These are phyloP conservation scores for Amanita molliuscula DNA, from an alignment of 768 basidiomycete genomes.

Conservation along the genomic window DNA sequence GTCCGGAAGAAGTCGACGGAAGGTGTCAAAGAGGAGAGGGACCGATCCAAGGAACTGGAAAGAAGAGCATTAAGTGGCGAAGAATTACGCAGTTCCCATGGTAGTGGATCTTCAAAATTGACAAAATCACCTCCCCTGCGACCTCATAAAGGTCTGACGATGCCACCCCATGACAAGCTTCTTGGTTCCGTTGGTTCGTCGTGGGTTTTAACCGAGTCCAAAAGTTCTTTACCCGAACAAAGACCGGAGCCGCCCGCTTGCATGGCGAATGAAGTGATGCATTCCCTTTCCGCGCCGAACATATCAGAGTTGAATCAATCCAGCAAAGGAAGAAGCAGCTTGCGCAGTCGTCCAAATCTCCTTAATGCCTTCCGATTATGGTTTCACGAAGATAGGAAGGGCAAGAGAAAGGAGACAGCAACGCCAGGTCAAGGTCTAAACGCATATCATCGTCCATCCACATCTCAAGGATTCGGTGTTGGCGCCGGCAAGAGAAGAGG, in stretches of 20 bases:
- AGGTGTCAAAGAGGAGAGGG: conserved; percentile 50
- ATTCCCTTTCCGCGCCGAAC: conserved; percentile 36
- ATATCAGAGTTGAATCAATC: conserved; percentile 16
- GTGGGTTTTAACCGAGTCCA: conserved; percentile 54
- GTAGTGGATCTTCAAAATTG: conserved; percentile 46
- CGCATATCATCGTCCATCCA: conserved; percentile 13
- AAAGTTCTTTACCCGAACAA: conserved; percentile 25
- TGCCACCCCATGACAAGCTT: conserved; percentile 37
- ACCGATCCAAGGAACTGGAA: conserved; percentile 33
- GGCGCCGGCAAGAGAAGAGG: conserved; percentile 40
- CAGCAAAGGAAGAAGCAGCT: conserved; percentile 10
- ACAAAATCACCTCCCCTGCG: conserved; percentile 63
- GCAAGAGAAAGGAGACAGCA: conserved; percentile 60
- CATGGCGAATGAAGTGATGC: conserved; percentile 40
- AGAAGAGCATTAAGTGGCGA: conserved; percentile 32
- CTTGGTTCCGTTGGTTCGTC: conserved; percentile 47
- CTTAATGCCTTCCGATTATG: conserved; percentile 80
- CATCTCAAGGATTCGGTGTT: neutral
- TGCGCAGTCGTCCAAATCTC: conserved; percentile 68
- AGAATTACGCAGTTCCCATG: conserved; percentile 58
- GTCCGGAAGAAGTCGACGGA: conserved; percentile 78
- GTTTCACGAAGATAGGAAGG: conserved; percentile 88
- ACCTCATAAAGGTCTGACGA: conserved; percentile 41
- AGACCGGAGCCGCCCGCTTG: conserved; percentile 29
- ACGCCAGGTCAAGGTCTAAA: conserved; percentile 18